Evolutionary conservation across 1,284 basidiomycete genomes (phyloP), one percentile per base, ranked within the genome.

Genomic region (Ustilago sp.): DNA sequence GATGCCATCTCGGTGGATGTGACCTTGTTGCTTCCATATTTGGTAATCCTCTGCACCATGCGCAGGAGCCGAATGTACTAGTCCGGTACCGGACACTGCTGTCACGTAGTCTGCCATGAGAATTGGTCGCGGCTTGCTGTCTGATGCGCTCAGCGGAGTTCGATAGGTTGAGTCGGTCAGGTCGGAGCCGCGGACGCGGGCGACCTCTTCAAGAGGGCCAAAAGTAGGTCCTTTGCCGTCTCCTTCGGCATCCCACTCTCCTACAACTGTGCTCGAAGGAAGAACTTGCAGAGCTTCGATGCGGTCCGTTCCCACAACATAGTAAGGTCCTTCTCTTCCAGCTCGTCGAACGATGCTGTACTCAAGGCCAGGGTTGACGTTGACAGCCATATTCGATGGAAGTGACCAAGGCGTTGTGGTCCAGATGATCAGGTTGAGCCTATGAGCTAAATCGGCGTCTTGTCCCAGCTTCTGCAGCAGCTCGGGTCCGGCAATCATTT

Each of bases 351-450:
- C 88, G 8, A 95, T 80, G 17, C 88, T 88, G 84, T 99, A 99
- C 6, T 87, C 85, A 78, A 97, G 88, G 0, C 92, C 91, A 0
- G 90, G 88, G 78, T 94, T 89, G 1, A 95, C 92, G 3, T 94
- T 93, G 58, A 99, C 92, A 6, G 92, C 95, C 95, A 96, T 94
- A 83, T 99, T 99, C 0, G 94, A 94, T 1, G 94, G 94, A 53
- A 99, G 88, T 8, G 94, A 98, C 96, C 96, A 99, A 0, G 97
- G 94, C 0, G 96, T 99, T 0, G 97, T 99, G 1, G 96, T 99
- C 97, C 97, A 99, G n/a, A 98, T 92, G 36, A 95, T 88, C 11
- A 96, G 80, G 19, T 89, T 89, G 3, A 92, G 86, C 17, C 85
- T 78, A 47, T 82, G 8, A 36, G 74, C 63, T 15, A 79, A 39